Conservation (phyloP, 768 basidiomycete species). For the Tylopilus vinaceipallidus region DNA sequence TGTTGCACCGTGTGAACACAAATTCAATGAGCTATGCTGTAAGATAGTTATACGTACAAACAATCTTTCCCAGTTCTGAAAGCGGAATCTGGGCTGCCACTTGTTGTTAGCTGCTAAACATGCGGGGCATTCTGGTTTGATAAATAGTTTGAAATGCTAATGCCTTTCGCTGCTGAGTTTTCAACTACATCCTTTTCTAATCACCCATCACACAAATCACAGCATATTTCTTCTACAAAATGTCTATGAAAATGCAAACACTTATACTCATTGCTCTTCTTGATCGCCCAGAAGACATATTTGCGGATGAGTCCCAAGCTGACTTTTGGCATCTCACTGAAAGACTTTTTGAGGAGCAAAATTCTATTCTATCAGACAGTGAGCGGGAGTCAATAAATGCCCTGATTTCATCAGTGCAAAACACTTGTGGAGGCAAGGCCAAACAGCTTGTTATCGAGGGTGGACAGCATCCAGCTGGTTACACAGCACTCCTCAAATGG, state of each 20-base stretch:
- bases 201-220: too few relatives aligned
- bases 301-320: neutral
- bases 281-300: conserved; percentile 1
- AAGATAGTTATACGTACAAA: too few relatives aligned
- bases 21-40: too few relatives aligned
- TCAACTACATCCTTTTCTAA: too few relatives aligned
- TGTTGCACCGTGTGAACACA: too few relatives aligned
- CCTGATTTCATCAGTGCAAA: neutral
- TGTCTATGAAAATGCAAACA: conserved; percentile 6
- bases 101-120: too few relatives aligned
- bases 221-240: neutral
- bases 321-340: conserved; percentile 1
- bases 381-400: neutral
- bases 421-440: neutral
- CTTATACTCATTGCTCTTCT: conserved; percentile 2
- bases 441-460: conserved; percentile 1
- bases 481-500: conserved; percentile 3
- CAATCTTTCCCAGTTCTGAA: too few relatives aligned
- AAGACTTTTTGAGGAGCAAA: neutral
- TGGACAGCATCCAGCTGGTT: conserved; percentile 1
- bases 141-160: too few relatives aligned
- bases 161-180: too few relatives aligned
- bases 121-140: too few relatives aligned
- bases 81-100: too few relatives aligned
- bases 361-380: neutral